phyloP scores from a whole-genome alignment of 495 filamentous ascomycete species.

The Filosporella fistucella region DNA sequence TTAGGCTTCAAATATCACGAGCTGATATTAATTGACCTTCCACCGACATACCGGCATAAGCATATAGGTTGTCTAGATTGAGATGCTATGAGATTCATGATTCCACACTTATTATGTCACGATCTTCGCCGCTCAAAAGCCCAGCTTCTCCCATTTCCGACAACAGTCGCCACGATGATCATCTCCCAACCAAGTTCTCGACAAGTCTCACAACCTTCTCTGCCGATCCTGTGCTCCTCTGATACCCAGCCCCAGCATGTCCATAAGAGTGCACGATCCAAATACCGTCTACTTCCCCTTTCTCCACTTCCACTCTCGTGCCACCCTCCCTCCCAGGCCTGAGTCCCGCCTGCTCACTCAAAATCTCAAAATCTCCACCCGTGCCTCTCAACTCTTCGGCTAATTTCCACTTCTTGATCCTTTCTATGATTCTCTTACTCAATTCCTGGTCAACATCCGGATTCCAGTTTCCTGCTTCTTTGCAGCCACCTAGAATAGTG shows the following conservation, averaged over 20 bases:
- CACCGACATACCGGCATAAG: too few species aligned
- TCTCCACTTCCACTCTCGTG: conserved; percentile 17
- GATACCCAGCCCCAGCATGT: conserved; percentile 22
- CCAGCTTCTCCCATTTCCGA: too few species aligned
- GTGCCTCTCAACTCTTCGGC: conserved; percentile 10
- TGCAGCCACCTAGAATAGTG: conserved; percentile 22
- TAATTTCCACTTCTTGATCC: conserved; percentile 1
- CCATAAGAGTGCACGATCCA: conserved; percentile 23
- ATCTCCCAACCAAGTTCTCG: neutral
- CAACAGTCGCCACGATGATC: too few species aligned
- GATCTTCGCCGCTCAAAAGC: too few species aligned
- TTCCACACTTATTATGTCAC: too few species aligned
- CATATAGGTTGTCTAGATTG: too few species aligned
- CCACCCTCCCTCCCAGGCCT: conserved; percentile 19
- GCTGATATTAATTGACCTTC: too few species aligned
- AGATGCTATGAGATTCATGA: too few species aligned
- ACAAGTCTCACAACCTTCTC: conserved; percentile 10
- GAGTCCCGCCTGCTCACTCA: conserved; percentile 16
- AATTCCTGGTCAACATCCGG: conserved; percentile 7
- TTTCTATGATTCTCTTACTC: conserved; percentile 13
- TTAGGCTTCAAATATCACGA: too few species aligned
- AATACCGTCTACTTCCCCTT: conserved; percentile 1
- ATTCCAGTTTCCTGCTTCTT: conserved; percentile 14
- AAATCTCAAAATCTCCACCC: conserved; percentile 8
- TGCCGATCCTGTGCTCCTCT: conserved; percentile 18